Percentiles rank a stretch among this genome's conserved stretches.
Conservation (phyloP, 352 stramenopile genomes). For the Globisporangium cederbergense region DNA sequence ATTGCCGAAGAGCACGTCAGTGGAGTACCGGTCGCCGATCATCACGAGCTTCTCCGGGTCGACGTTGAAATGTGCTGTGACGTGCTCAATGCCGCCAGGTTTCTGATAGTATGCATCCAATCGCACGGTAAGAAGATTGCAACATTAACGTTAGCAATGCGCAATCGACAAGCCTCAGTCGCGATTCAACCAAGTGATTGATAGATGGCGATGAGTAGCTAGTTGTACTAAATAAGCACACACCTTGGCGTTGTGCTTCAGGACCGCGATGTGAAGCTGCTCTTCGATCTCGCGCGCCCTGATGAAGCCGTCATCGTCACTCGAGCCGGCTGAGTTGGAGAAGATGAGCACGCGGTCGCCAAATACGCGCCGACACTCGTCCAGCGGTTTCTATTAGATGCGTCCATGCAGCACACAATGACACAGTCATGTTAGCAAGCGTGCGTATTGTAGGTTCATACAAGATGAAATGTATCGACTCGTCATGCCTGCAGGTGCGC, state of each 20-base stretch:
- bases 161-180: not conserved
- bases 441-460: no score
- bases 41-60: slow-evolving; percentile 89
- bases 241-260: slow-evolving; percentile 90
- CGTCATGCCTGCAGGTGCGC: slow-evolving; percentile 42
- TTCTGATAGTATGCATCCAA: slow-evolving; percentile 51
- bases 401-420: not conserved
- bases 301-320: slow-evolving; percentile 84
- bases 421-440: not conserved
- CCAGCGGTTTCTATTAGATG: slow-evolving; percentile 38
- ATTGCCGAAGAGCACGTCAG: slow-evolving; percentile 97
- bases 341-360: slow-evolving; percentile 91
- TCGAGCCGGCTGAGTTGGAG: slow-evolving; percentile 94
- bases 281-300: slow-evolving; percentile 83
- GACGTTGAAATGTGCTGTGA: slow-evolving; percentile 83
- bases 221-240: not conserved
- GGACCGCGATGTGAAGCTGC: slow-evolving; percentile 77
- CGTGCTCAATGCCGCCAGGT: slow-evolving; percentile 86
- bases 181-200: no score
- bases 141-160: not conserved
- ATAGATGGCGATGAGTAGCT: not conserved
- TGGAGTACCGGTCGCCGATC: slow-evolving; percentile 96
- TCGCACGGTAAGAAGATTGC: not conserved
- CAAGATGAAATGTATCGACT: no score
- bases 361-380: slow-evolving; percentile 88